Conservation (phyloP, 768 basidiomycete species). For the Daedaleopsis sinensis region DNA sequence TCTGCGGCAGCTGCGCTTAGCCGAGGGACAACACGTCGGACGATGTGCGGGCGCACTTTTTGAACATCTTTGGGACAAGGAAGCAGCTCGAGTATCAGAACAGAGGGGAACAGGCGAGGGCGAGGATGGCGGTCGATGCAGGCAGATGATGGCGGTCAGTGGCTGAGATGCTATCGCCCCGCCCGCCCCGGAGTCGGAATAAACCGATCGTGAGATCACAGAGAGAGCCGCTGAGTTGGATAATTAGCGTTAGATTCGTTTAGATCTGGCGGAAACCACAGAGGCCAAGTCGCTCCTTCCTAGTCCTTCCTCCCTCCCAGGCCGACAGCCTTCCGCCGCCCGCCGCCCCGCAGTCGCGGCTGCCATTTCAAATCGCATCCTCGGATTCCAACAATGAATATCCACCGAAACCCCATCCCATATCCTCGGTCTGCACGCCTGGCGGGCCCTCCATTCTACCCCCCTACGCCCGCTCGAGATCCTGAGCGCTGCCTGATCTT, state of each 20-base stretch:
- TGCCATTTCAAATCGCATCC: too few relatives aligned
- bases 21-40: background rate
- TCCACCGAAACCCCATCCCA: too few relatives aligned
- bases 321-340: too few relatives aligned
- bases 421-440: too few relatives aligned
- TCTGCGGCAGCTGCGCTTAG: conserved; percentile 38
- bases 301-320: too few relatives aligned
- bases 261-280: background rate
- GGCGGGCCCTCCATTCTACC: too few relatives aligned
- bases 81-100: background rate
- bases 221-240: background rate
- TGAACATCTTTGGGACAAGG: conserved; percentile 59
- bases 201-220: background rate
- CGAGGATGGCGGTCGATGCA: background rate
- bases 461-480: too few relatives aligned
- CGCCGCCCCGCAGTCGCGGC: too few relatives aligned
- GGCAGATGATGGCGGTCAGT: background rate
- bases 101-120: background rate
- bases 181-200: background rate
- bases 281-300: too few relatives aligned
- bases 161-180: background rate
- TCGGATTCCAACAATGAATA: too few relatives aligned
- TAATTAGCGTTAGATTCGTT: too few relatives aligned
- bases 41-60: conserved; percentile 53
- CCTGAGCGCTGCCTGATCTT: too few relatives aligned